A percentile compares a stretch with the other conserved stretches of the same genome.
These are phyloP conservation scores for Taiwanofungus camphoratus DNA, from an alignment of 1,284 basidiomycete genomes.

Conservation along the genomic window DNA sequence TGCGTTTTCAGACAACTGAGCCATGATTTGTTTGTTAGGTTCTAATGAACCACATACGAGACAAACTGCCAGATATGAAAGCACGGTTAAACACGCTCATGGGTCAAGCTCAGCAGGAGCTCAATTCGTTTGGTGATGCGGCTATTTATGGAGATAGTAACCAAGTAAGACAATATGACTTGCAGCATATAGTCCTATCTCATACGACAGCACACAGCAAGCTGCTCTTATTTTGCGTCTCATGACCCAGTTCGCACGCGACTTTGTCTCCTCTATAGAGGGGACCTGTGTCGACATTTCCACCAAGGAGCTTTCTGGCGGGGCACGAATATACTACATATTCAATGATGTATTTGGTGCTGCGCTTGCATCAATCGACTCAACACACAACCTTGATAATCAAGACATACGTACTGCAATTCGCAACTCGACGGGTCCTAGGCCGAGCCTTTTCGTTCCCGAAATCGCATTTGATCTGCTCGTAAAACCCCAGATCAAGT, in stretches of 20 bases:
- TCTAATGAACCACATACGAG: conserved; percentile 95
- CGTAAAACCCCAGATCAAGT: conserved; percentile 98
- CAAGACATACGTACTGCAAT: conserved; percentile 98
- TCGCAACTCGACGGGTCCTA: conserved; percentile 94
- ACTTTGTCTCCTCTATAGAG: conserved; percentile 97
- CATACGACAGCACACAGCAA: conserved; percentile 46
- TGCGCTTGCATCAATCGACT: conserved; percentile 87
- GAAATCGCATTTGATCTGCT: conserved; percentile 97
- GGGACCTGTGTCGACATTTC: conserved; percentile 97
- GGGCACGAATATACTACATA: conserved; percentile 98
- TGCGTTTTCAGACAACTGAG: too few species aligned
- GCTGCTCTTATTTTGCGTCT: conserved; percentile 86
- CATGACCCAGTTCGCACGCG: conserved; percentile 98
- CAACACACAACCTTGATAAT: conserved; percentile 86
- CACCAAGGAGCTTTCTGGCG: conserved; percentile 97
- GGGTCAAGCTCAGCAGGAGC: conserved; percentile 98
- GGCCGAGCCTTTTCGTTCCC: conserved; percentile 95
- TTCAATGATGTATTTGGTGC: conserved; percentile 98
- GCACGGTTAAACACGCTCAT: conserved; percentile 96
- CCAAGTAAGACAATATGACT: conserved; percentile 40
- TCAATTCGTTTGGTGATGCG: conserved; percentile 93
- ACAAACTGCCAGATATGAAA: conserved; percentile 99
- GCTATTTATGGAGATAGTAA: conserved; percentile 92
- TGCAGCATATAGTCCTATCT: not conserved
- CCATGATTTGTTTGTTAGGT: conserved; percentile 52